Evolutionary conservation across 1,139 yeast genomes (phyloP), one percentile per base, ranked within the genome.

Genomic region (Candida glucosophila): DNA sequence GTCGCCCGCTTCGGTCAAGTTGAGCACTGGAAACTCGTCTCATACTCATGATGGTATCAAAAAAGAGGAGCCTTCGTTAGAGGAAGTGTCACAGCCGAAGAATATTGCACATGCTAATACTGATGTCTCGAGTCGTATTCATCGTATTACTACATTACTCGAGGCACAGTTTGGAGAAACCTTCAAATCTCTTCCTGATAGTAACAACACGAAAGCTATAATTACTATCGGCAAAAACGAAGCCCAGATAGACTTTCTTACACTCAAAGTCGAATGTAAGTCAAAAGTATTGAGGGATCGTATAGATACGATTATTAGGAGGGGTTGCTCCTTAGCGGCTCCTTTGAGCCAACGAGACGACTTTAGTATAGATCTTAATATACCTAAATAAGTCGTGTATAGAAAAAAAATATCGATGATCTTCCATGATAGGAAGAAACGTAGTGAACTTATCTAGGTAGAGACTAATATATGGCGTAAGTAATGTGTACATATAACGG

Each of bases 1-100:
- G 0, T 78, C 95, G 0, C 96, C 96, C 3, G 94, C 95, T 1
- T 83, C 96, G 4, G 95, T 90, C 15, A 90, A 86, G 44, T 51
- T 85, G 34, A 76, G 94, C 8, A 74, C 93, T 3, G 65, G 66
- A 29, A 43, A 62, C 2, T 77, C 79, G 40, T 41, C 53, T 5
- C 81, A 74, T 41, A 45, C 43, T 8, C 68, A 64, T 36, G 31
- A 25, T 6, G 23, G 29, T 24, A 25, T 17, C 3, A 37, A 39
- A 14, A 30, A 34, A 13, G 37, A 35, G 16, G 35, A 36, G n/a
- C 35, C 33, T 6, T 41, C 28, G 7, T n/a, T n/a, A n/a, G 12
- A 19, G 12, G 34, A 26, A 4, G 32, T 30, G 5, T 32, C 11
- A 35, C 46, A 22, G 29, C n/a, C n/a, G n/a, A n/a, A n/a, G n/a